These are phyloP conservation scores for Aspergillus baeticus DNA, from an alignment of 495 filamentous ascomycete genomes.

Conservation along the genomic window DNA sequence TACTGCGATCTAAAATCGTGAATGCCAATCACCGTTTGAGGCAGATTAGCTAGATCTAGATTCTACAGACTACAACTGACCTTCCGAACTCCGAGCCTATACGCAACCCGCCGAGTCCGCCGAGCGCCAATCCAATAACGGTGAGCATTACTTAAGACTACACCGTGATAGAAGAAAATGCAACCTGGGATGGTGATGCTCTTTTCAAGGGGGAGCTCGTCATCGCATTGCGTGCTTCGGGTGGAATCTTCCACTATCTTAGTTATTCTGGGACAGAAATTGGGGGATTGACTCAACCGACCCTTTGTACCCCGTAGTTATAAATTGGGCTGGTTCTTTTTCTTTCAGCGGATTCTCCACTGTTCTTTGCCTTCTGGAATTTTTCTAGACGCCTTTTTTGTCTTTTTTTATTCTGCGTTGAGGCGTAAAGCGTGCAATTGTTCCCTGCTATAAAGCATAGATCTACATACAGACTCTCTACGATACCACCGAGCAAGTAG, in stretches of 20 bases:
- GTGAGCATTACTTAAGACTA: background rate
- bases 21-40: background rate
- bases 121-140: background rate
- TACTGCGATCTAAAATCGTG: no score
- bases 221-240: constrained; percentile 23
- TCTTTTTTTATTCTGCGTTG: constrained; percentile 1
- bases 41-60: background rate
- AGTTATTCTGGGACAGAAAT: constrained; percentile 3
- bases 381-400: background rate
- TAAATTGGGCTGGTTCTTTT: constrained; percentile 1
- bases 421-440: constrained; percentile 2
- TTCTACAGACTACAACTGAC: background rate
- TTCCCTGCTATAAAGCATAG: background rate
- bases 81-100: background rate
- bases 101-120: background rate
- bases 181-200: constrained; percentile 1
- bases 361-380: background rate
- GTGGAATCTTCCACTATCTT: constrained; percentile 14
- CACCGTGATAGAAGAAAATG: background rate
- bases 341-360: background rate
- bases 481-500: background rate
- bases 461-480: background rate
- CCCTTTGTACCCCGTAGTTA: background rate
- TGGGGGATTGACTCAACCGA: background rate
- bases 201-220: constrained; percentile 6